A percentile compares a stretch with the other conserved stretches of the same genome.
Evolutionary conservation across 1,284 basidiomycete species (phyloP).

Genomic region (Irpex lacteus): DNA sequence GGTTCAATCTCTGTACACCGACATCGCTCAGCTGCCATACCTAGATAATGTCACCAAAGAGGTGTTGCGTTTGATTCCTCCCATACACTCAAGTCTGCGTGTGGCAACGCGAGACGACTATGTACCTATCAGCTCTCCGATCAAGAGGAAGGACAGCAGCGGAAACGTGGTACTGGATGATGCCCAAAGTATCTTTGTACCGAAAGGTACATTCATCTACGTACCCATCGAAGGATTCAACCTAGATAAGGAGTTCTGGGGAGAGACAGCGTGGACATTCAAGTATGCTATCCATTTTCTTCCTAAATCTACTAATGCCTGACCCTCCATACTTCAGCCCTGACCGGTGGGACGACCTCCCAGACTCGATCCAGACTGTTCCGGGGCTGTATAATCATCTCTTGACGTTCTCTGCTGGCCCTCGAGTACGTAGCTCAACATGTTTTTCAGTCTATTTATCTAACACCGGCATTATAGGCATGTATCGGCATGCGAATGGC

Average conservation of each 20-base stretch:
- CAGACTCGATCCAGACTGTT: constrained; percentile 53
- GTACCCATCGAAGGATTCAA: constrained; percentile 78
- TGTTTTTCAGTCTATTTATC: not conserved
- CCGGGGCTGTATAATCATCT: constrained; percentile 72
- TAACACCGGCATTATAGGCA: constrained; percentile 41
- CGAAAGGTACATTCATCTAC: constrained; percentile 71
- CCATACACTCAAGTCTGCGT: constrained; percentile 77
- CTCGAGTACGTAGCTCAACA: constrained; percentile 50
- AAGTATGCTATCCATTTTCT: constrained; percentile 43
- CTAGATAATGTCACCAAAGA: constrained; percentile 79
- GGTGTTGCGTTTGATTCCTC: constrained; percentile 70
- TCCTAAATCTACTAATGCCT: not conserved
- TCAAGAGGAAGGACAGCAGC: constrained; percentile 42
- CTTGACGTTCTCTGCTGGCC: constrained; percentile 75
- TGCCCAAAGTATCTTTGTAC: constrained; percentile 47
- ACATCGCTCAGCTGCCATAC: constrained; percentile 63
- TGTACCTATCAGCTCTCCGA: constrained; percentile 66
- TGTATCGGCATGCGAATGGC: constrained; percentile 80
- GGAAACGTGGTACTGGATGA: constrained; percentile 41
- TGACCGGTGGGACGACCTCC: constrained; percentile 74
- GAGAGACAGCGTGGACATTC: constrained; percentile 73
- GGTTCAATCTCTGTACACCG: constrained; percentile 52
- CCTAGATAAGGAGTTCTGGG: constrained; percentile 72
- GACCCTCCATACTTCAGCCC: constrained; percentile 44
- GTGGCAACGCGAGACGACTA: constrained; percentile 73